phyloP scores from a whole-genome alignment of 768 basidiomycete species.

The Leucocoprinus birnbaumii region DNA sequence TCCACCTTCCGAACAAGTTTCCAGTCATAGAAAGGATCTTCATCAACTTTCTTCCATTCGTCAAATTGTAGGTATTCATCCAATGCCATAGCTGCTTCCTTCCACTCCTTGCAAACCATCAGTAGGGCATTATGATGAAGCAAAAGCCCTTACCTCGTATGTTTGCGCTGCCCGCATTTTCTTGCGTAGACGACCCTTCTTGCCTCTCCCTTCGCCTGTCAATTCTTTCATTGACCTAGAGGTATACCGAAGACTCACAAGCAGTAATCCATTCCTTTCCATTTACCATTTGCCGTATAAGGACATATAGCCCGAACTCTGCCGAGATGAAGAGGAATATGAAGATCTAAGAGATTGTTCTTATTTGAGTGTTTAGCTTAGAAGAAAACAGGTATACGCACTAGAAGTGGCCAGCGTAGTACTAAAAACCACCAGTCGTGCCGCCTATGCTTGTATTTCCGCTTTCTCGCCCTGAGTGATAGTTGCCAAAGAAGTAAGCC shows the following conservation, averaged over 20 bases:
- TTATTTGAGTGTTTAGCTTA: background rate
- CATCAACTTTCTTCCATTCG: constrained; percentile 86
- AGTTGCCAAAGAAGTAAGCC: background rate
- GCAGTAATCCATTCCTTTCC: constrained; percentile 91
- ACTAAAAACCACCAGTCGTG: constrained; percentile 78
- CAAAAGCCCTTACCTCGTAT: constrained; percentile 56
- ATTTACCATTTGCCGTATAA: constrained; percentile 91
- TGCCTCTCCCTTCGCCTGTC: constrained; percentile 67
- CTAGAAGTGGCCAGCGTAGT: constrained; percentile 85
- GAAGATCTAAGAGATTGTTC: constrained; percentile 49
- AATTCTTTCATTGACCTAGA: background rate
- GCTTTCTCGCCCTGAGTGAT: constrained; percentile 19
- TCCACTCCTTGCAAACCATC: constrained; percentile 69
- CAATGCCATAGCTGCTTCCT: constrained; percentile 68
- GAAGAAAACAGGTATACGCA: constrained; percentile 28
- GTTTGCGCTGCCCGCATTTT: constrained; percentile 69
- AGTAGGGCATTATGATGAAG: too few relatives aligned
- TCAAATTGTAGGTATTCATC: constrained; percentile 85
- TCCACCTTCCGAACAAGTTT: constrained; percentile 76
- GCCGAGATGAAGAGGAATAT: constrained; percentile 81
- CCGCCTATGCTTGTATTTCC: constrained; percentile 35
- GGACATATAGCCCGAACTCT: constrained; percentile 84
- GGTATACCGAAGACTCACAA: constrained; percentile 44
- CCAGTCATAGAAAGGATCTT: constrained; percentile 92
- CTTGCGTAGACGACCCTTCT: constrained; percentile 74